Base-by-base conservation (phyloP, 2,329 filamentous ascomycete genomes). In the Fusarium gaditjirri region DNA sequence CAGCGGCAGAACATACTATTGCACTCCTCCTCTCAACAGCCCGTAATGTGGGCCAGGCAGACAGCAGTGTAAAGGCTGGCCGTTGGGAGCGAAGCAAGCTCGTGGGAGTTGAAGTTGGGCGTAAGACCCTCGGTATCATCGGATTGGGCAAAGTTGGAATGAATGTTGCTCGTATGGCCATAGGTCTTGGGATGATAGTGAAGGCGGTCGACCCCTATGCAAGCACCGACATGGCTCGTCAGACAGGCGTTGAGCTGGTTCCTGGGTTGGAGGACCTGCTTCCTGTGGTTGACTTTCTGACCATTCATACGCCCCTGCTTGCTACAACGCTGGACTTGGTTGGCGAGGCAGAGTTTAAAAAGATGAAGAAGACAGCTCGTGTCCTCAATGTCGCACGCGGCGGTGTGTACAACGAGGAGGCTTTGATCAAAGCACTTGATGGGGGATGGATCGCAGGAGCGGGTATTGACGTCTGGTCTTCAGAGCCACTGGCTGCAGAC, bases 101-200 rank as follows among this genome's bases (percentile, higher is more conserved):
- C 6, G 91, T 94, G 0, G 93, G 93, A 8, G 88, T 94, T 23
- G 93, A 95, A 80, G 90, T 95, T 16, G 92, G 93, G 54, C 89
- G 91, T 49, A 95, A 95, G 83, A 92, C 89, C 2, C 83, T 95
- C 11, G 92, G 91, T 2, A 91, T 95, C 54, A 89, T 96, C 42
- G 93, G 93, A 3, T 82, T 95, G 31, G 93, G 93, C n/a, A 95
- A 95, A 83, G 93, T 95, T 33, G 93, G 93, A 27, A 85, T 95
- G 78, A 93, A 92, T 55, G 93, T 95, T 21, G 93, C 93, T 23
- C 86, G 92, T n/a, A 92, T 94, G 84, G 92, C 91, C 13, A 91
- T 91, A 58, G 93, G 93, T 0, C 83, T 95, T 31, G 92, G 92
- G 0, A 95, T 95, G 93, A 88, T 88, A 44, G 88, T 95, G 17